phyloP scores from a whole-genome alignment of 352 stramenopile genomes.

The Pythium oligandrum region DNA sequence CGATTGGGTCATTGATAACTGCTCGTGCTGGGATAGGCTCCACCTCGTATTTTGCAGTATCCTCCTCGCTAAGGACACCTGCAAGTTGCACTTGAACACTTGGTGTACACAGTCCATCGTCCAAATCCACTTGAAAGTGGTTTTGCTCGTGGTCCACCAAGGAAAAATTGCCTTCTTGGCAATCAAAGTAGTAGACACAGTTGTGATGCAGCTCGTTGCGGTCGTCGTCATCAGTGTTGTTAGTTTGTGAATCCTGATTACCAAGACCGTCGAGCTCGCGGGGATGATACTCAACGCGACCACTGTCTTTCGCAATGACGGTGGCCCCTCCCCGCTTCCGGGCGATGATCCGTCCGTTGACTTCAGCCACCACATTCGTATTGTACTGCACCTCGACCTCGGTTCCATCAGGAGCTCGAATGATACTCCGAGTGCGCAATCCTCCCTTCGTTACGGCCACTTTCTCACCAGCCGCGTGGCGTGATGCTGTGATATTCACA shows the following conservation, averaged over 20 bases:
- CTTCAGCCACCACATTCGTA: constrained; percentile 67
- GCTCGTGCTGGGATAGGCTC: constrained; percentile 43
- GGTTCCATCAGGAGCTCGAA: constrained; percentile 53
- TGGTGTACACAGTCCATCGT: constrained; percentile 16
- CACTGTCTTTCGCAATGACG: constrained; percentile 67
- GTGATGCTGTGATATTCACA: constrained; percentile 53
- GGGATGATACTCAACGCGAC: constrained; percentile 50
- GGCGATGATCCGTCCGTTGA: constrained; percentile 58
- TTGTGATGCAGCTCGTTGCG: constrained; percentile 52
- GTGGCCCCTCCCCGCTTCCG: constrained; percentile 37
- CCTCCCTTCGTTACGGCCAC: constrained; percentile 72
- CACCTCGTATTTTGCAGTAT: constrained; percentile 47
- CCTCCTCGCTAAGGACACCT: constrained; percentile 45
- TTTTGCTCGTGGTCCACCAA: constrained; percentile 74
- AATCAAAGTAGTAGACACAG: constrained; percentile 77
- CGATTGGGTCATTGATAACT: constrained; percentile 72
- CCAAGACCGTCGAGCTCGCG: constrained; percentile 5
- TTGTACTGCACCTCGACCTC: constrained; percentile 66
- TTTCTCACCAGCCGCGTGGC: constrained; percentile 47
- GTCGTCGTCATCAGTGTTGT: constrained; percentile 50
- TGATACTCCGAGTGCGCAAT: constrained; percentile 43
- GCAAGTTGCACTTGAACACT: constrained; percentile 46
- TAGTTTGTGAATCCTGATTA: background rate
- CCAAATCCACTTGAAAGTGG: constrained; percentile 44
- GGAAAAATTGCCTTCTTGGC: constrained; percentile 34